Evolutionary conservation across 768 basidiomycete species (phyloP), one percentile per base, ranked within the genome.

Genomic region (Russula sp.): DNA sequence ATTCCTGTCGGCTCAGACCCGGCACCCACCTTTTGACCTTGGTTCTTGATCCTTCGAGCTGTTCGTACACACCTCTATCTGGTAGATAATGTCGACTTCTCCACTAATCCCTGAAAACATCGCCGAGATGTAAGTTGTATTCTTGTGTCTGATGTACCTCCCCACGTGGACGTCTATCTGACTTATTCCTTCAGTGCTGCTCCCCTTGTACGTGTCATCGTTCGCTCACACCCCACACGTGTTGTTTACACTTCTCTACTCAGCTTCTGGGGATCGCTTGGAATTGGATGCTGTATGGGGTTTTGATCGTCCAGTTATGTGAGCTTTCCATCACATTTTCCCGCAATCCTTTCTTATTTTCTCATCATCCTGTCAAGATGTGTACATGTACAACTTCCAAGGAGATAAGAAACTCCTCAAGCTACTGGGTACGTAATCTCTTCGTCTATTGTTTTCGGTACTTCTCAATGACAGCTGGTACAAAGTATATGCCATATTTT

Each of bases 321-420:
- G 27, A 20, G 56, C 22, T 11, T 14, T 2, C 3, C 18, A 6
- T 27, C 7, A 3, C 47, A 16, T 40, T 3, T 6, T 20, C 27
- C 1, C 31, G 5, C n/a, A 14, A 13, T 9, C 18, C 32, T 4
- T 7, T 39, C n/a, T 44, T 13, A 8, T 3, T 16, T 20, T n/a
- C 50, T 59, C 9, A 59, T 22, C 11, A 14, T 3, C 1, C 6
- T 4, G 14, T 18, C 5, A 42, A 61, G 56, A 63, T 3, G 62
- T 63, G 55, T 63, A 63, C 31, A 50, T 20, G 34, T 63, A 63
- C 52, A 63, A 63, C 51, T 63, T 63, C 14, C 44, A 51, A 3
- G 10, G 35, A 0, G 62, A 63, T 39, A 8, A 37, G 14, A 44
- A 44, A 7, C 6, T 44, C 6, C 11, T 44, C 11, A 14, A 47